phyloP scores from a whole-genome alignment of 139 green algal species.

The Auxenochlorella protothecoides region DNA sequence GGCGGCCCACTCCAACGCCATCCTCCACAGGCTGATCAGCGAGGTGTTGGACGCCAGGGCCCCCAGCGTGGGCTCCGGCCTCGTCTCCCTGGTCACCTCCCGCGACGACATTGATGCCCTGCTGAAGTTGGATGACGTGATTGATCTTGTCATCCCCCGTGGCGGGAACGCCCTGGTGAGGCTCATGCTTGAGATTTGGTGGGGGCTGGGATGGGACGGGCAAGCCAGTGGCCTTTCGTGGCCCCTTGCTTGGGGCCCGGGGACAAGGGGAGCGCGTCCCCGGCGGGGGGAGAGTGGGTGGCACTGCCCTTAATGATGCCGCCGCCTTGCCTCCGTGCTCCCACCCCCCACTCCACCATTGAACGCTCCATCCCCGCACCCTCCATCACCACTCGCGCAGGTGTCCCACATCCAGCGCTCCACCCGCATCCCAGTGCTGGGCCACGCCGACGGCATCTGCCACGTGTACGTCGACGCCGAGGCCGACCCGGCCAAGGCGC shows the following conservation, averaged over 20 bases:
- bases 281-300: no score
- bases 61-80: conserved; percentile 43
- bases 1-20: conserved; percentile 66
- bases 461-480: conserved; percentile 90
- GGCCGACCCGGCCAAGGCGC: conserved; percentile 47
- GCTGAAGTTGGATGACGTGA: conserved; percentile 82
- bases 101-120: conserved; percentile 86
- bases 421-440: conserved; percentile 96
- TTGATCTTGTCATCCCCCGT: conserved; percentile 96
- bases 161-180: conserved; percentile 75
- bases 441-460: conserved; percentile 97
- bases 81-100: conserved; percentile 84
- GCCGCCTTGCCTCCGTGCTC: no score
- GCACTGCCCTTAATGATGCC: no score
- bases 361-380: no score
- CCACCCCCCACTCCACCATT: no score
- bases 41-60: conserved; percentile 36
- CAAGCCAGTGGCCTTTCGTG: neutral
- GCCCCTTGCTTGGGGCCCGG: no score
- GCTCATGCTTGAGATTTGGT: neutral
- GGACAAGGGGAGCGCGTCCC: no score
- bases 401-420: conserved; percentile 70
- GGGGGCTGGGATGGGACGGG: neutral
- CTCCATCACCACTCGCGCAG: neutral
- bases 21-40: conserved; percentile 72